Evolutionary conservation across 1,284 basidiomycete species (phyloP), one percentile per base, ranked within the genome.

Genomic region (Cerioporus squamosus): DNA sequence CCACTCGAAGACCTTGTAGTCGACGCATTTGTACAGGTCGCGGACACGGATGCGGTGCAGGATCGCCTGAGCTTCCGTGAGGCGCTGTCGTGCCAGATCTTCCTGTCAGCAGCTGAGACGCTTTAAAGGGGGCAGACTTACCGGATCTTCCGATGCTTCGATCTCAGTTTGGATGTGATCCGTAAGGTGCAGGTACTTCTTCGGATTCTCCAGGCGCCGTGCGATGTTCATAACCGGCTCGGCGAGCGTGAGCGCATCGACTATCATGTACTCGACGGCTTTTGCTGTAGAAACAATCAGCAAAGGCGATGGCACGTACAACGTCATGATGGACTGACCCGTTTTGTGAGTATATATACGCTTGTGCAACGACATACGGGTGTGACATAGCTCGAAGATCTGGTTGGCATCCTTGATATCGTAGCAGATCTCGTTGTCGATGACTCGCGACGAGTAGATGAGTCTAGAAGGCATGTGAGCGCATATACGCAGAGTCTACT

Each of bases 271-370:
- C 68, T 93, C 91, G 53, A 93, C 86, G 0, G 88, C 84, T 62
- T 82, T 87, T 7, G 87, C 90, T 90, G 67, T 36, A 7, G 29
- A 29, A 29, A 29, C 8, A 29, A 1, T 29, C 29, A 29, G 29
- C 36, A 29, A 29, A 29, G 29, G 29, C 29, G 29, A 9, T 29
- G 29, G 29, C 29, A 29, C 29, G 29, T 29, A 29, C 8, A 29
- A 10, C 29, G 29, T 3, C 10, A 20, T 26, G 29, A 47, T 26
- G 8, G 0, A 73, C 79, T 20, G 22, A 86, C 89, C 86, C 5
- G 88, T 85, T 72, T 91, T 91, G 70, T 93, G 91, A 58, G 84
- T 87, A 64, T 93, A 93, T 12, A 92, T 81, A 7, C 79, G 80
- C 70, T 92, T 92, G 71, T 93, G 90, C 9, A 92, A 75, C 39